These are phyloP conservation scores for Solanum sitiens DNA, from an alignment of 257 asterid genomes.

Conservation along the genomic window DNA sequence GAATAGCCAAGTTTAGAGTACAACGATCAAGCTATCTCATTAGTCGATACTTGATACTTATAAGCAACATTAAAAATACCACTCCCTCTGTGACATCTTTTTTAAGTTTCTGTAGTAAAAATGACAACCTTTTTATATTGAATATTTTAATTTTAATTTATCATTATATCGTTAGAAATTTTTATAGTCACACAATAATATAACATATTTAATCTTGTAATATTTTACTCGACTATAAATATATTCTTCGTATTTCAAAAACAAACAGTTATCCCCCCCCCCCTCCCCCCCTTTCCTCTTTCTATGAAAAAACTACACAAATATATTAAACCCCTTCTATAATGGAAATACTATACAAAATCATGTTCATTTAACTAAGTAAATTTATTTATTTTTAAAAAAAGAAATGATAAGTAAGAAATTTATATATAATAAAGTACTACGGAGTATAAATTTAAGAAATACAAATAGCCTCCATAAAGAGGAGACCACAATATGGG, in stretches of 20 bases:
- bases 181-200: not conserved
- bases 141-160: not conserved
- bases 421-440: not conserved
- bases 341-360: too few relatives aligned
- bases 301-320: too few relatives aligned
- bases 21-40: not conserved
- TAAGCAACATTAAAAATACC: not conserved
- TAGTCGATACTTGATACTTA: not conserved
- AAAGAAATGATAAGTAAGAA: not conserved
- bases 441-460: not conserved
- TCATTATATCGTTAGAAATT: not conserved
- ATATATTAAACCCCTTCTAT: too few relatives aligned
- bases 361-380: not conserved
- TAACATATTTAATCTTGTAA: too few relatives aligned
- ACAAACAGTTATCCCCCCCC: too few relatives aligned
- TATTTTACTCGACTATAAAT: too few relatives aligned
- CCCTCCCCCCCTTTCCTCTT: too few relatives aligned
- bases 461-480: not conserved
- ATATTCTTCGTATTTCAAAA: too few relatives aligned
- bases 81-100: not conserved
- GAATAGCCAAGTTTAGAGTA: too few relatives aligned
- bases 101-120: not conserved
- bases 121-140: not conserved
- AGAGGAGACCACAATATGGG: too few relatives aligned
- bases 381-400: not conserved